Conservation (phyloP, 2,329 filamentous ascomycete species). For the Calonectria multiphialidica region DNA sequence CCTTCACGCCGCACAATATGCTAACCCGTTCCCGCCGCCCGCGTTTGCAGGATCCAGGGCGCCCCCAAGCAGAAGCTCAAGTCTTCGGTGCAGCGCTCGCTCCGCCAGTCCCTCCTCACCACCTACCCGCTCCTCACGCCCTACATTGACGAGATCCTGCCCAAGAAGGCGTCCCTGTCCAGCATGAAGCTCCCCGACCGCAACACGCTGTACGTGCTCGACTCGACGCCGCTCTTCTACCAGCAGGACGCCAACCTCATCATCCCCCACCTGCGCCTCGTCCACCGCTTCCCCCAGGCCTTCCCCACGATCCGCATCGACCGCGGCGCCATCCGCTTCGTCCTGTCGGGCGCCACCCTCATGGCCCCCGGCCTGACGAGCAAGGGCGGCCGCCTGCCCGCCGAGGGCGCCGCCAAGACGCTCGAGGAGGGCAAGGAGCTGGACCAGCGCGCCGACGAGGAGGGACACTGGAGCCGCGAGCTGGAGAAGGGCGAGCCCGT, state of each 20-base stretch:
- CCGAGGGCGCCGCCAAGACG: slow-evolving; percentile 52
- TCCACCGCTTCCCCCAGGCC: slow-evolving; percentile 89
- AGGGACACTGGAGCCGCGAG: slow-evolving; percentile 73
- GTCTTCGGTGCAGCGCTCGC: slow-evolving; percentile 89
- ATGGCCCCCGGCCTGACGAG: slow-evolving; percentile 97
- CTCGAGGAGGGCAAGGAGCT: slow-evolving; percentile 57
- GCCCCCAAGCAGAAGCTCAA: slow-evolving; percentile 96
- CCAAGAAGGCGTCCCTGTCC: slow-evolving; percentile 93
- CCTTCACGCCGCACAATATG: neutral
- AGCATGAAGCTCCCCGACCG: slow-evolving; percentile 94
- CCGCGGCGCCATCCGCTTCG: slow-evolving; percentile 95
- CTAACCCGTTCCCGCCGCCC: slow-evolving; percentile 32
- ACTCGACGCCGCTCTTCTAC: slow-evolving; percentile 86
- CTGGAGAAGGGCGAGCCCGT: slow-evolving; percentile 86
- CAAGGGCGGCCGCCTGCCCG: slow-evolving; percentile 82
- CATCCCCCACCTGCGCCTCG: slow-evolving; percentile 87
- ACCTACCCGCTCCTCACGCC: slow-evolving; percentile 89
- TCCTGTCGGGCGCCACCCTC: slow-evolving; percentile 90
- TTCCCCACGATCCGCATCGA: slow-evolving; percentile 92
- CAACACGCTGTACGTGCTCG: slow-evolving; percentile 88
- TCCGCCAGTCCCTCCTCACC: slow-evolving; percentile 84
- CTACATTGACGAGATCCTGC: slow-evolving; percentile 92
- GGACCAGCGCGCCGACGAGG: slow-evolving; percentile 56
- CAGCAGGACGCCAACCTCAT: slow-evolving; percentile 82
- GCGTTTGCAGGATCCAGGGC: slow-evolving; percentile 71